A percentile compares a stretch with the other conserved stretches of the same genome.
phyloP scores from a whole-genome alignment of 495 filamentous ascomycete species.

The Xylaria curta region DNA sequence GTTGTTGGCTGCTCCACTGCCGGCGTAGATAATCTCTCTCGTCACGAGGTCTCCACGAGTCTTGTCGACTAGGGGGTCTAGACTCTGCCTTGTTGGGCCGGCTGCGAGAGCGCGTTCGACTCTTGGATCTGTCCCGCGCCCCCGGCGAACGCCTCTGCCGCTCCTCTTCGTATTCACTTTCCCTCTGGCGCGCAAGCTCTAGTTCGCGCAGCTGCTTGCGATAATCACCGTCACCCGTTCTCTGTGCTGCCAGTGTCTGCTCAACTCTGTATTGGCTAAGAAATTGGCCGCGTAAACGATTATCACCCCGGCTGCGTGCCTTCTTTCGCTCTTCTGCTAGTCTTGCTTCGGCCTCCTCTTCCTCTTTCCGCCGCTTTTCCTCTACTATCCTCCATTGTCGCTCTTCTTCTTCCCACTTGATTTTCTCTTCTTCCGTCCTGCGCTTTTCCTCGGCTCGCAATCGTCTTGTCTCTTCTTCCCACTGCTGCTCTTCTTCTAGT shows the following conservation, averaged over 20 bases:
- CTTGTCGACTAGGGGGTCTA: slow-evolving; percentile 62
- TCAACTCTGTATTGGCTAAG: slow-evolving; percentile 84
- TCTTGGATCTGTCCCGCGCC: slow-evolving; percentile 31
- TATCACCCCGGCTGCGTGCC: slow-evolving; percentile 64
- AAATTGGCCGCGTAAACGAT: slow-evolving; percentile 79
- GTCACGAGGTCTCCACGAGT: slow-evolving; percentile 71
- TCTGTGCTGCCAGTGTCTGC: slow-evolving; percentile 45
- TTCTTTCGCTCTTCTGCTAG: slow-evolving; percentile 71
- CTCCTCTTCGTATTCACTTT: slow-evolving; percentile 82
- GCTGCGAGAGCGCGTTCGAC: slow-evolving; percentile 43
- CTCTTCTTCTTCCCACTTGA: slow-evolving; percentile 85
- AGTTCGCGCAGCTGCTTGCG: slow-evolving; percentile 84
- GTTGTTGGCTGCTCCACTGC: slow-evolving; percentile 71
- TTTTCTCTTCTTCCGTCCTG: slow-evolving; percentile 76
- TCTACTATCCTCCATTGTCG: slow-evolving; percentile 83
- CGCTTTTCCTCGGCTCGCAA: slow-evolving; percentile 71
- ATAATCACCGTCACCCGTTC: slow-evolving; percentile 44
- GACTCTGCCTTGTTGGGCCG: slow-evolving; percentile 54
- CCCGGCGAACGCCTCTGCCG: slow-evolving; percentile 64
- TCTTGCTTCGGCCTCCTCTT: slow-evolving; percentile 71
- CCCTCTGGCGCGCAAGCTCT: slow-evolving; percentile 82
- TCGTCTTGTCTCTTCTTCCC: slow-evolving; percentile 79
- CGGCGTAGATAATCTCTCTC: slow-evolving; percentile 76
- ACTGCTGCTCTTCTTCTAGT: slow-evolving; percentile 73
- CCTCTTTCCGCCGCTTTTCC: slow-evolving; percentile 72